A percentile compares a stretch with the other conserved stretches of the same genome.
Conservation (phyloP, 306 rosid species). For the Cicer cuneatum region DNA sequence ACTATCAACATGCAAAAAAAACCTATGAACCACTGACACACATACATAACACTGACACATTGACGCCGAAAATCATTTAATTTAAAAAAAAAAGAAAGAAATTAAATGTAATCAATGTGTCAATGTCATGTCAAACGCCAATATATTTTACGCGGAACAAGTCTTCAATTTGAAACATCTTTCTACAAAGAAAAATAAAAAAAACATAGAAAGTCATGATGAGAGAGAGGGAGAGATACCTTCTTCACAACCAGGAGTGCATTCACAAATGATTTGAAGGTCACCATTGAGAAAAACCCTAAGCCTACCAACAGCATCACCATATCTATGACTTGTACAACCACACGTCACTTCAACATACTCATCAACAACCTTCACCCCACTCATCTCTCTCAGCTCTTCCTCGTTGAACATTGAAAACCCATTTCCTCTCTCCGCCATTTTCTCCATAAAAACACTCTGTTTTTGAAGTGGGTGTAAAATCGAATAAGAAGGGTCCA, state of each 20-base stretch:
- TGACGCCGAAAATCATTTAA: not conserved
- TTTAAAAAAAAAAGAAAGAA: not conserved
- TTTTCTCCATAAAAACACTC: constrained; percentile 50
- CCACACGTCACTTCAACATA: constrained; percentile 92
- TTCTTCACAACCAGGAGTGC: constrained; percentile 99
- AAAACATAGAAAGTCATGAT: constrained; percentile 19
- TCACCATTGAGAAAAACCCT: constrained; percentile 94
- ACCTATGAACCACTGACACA: constrained; percentile 17
- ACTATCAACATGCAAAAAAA: constrained; percentile 45
- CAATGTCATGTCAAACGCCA: not conserved
- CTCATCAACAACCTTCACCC: constrained; percentile 68
- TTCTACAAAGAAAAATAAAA: constrained; percentile 47
- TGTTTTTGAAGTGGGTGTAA: constrained; percentile 50
- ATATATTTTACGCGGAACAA: not conserved
- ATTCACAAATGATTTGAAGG: constrained; percentile 89
- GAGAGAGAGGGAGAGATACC: constrained; percentile 63
- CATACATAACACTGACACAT: not conserved
- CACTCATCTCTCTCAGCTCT: constrained; percentile 88
- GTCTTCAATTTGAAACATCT: not conserved
- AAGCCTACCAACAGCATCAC: constrained; percentile 98
- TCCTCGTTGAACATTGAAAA: constrained; percentile 76
- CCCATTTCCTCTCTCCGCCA: constrained; percentile 78
- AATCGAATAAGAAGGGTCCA: constrained; percentile 33
- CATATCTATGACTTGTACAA: constrained; percentile 94
- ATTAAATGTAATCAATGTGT: not conserved